Base-by-base conservation (phyloP, 768 basidiomycete species). In the Tulasnella sp. region DNA sequence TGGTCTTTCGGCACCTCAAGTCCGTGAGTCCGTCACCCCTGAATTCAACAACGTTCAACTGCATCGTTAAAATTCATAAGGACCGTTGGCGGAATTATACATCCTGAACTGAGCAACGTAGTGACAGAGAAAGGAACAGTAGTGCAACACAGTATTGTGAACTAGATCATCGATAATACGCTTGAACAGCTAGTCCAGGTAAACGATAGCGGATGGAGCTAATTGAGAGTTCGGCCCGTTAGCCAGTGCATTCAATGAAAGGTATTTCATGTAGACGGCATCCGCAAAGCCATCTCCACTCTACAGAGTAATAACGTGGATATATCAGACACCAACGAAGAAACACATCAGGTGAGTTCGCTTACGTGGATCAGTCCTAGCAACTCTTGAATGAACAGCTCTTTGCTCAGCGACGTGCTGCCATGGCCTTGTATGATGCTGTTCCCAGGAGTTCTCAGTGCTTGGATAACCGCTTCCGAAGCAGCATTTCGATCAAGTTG, bases 311-410 rank as follows among this genome's bases (percentile, higher is more conserved):
- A 70, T n/a, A 70, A 35, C 7, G 37, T 23, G 4, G 69, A 70
- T n/a, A 70, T n/a, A 70, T 39, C n/a, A 42, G 75, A 40, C 70
- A 77, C 67, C 5, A 18, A 13, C 15, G 57, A 35, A 46, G 42
- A 26, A 40, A 35, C 20, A 32, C 6, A 55, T 32, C 0, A 13
- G 39, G 32, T 35, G 18, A 15, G 20, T 39, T n/a, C 6, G 71
- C 77, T 72, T 35, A 77, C 77, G 46, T 77, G 77, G 16, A 77
- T 77, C 77, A 77, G 37, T 11, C 67, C 77, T 1, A 77, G 55
- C 44, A 77, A 44, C 69, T 77, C 77, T 67, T 77, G 77, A 7
- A 77, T 40, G 44, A 77, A 77, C 7, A 35, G 71, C 15, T 77
- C 77, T 44, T 72, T 77, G 46, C 71, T 73, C 70, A 77, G 70